Evolutionary conservation across 345 rosid genomes (phyloP), one percentile per base, ranked within the genome.

Genomic region (Streptanthus diversifolius): DNA sequence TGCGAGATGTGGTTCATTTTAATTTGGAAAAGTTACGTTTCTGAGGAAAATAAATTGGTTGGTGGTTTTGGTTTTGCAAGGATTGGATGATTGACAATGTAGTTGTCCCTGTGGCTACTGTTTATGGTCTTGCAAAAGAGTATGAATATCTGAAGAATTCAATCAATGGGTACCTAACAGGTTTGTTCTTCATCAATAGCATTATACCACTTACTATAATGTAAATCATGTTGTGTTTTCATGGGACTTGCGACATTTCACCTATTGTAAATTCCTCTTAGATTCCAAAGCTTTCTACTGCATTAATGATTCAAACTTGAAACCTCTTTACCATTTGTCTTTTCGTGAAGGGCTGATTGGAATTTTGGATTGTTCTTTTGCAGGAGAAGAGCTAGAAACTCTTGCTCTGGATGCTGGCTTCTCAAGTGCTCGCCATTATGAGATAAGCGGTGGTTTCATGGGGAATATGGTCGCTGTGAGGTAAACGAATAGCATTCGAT

Each of bases 1-100:
- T 69, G 5, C 2, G 18, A 57, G 2, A 19, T 57, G 27, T 53
- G 14, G 30, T 68, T n/a, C 2, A 10, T 8, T 56, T 80, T n/a
- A 3, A 9, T 33, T 25, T 57, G 17, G 7, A 21, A 25, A 21
- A 25, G 3, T 53, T 61, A 3, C n/a, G 29, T n/a, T 14, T 8
- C 27, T 25, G 18, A 36, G 55, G 59, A 63, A 40, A 65, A 27
- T 57, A 14, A 63, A 39, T 56, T 71, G 67, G 62, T 37, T 64
- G 17, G 15, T 22, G 15, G 11, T 70, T 54, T 70, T 52, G 13
- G 33, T 24, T 60, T 70, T 62, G 32, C 1, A 55, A 95, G 97
- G 92, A 85, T 18, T 90, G 96, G 96, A 85, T 91, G 87, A 87
- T 91, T 4, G 93, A 90, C 73, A 86, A 84, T 73, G 82, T 85